Conservation (phyloP, 345 rosid genomes). For the Ricinus communis region DNA sequence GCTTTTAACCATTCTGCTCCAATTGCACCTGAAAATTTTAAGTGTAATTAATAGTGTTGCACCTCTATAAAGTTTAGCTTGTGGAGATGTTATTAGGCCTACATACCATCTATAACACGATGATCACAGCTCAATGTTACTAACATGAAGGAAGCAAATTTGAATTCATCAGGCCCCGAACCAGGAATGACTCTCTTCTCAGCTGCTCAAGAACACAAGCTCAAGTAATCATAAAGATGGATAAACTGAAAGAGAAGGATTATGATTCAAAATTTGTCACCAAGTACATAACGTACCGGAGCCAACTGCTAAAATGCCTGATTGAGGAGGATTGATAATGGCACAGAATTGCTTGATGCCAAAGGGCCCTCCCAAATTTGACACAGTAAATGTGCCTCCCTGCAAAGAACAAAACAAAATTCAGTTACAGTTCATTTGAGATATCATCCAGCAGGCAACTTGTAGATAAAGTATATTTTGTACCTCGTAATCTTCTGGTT, state of each 20-base stretch:
- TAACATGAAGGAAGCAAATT: constrained; percentile 77
- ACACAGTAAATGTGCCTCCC: constrained; percentile 96
- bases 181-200: constrained; percentile 87
- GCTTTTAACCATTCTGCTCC: constrained; percentile 99
- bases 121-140: constrained; percentile 95
- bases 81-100: background rate
- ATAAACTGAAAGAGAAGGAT: constrained; percentile 7
- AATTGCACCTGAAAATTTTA: constrained; percentile 56
- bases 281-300: constrained; percentile 52
- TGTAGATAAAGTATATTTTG: background rate
- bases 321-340: constrained; percentile 90
- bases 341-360: constrained; percentile 95
- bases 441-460: background rate
- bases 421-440: background rate
- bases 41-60: constrained; percentile 4
- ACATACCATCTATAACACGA: constrained; percentile 89
- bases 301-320: constrained; percentile 92
- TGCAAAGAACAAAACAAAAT: constrained; percentile 33
- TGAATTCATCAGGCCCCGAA: constrained; percentile 58
- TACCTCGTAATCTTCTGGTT: constrained; percentile 97
- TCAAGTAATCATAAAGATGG: background rate
- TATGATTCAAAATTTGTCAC: background rate
- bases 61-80: background rate
- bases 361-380: constrained; percentile 98
- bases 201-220: constrained; percentile 46